phyloP scores from a whole-genome alignment of 2,329 filamentous ascomycete genomes.

The Cercospora beticola region DNA sequence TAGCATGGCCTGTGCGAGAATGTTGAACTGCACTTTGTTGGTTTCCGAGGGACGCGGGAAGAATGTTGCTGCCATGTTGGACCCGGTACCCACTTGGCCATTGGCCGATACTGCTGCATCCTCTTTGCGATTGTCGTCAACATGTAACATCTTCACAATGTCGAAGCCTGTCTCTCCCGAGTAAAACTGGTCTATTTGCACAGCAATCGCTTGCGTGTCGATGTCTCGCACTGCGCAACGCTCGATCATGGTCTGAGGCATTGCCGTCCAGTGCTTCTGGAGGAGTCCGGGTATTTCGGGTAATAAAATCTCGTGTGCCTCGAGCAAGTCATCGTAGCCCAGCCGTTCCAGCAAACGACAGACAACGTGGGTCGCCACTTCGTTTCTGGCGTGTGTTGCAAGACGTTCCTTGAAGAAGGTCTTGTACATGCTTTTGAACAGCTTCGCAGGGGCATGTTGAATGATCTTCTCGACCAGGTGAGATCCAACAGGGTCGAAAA shows the following conservation, averaged over 20 bases:
- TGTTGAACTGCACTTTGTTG: constrained; percentile 66
- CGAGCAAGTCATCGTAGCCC: constrained; percentile 78
- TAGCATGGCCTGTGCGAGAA: constrained; percentile 79
- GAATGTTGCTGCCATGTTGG: constrained; percentile 10
- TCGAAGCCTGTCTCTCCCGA: constrained; percentile 48
- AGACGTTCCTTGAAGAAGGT: constrained; percentile 79
- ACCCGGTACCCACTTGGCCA: constrained; percentile 16
- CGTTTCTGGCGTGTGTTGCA: constrained; percentile 78
- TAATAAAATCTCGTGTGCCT: constrained; percentile 68
- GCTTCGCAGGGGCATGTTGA: constrained; percentile 74
- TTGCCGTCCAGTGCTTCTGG: constrained; percentile 70
- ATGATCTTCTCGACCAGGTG: constrained; percentile 86
- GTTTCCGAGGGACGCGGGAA: constrained; percentile 28
- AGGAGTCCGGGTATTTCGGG: constrained; percentile 73
- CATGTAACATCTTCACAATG: constrained; percentile 60
- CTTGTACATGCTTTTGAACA: constrained; percentile 85
- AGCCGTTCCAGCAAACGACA: constrained; percentile 79
- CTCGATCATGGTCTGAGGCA: constrained; percentile 80
- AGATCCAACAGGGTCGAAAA: constrained; percentile 89
- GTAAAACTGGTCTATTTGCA: constrained; percentile 59
- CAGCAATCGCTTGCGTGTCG: constrained; percentile 56
- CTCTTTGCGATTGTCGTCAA: constrained; percentile 44
- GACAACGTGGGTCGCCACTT: constrained; percentile 84
- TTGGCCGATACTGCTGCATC: constrained; percentile 6
- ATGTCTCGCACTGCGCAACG: constrained; percentile 69